Percentiles rank a stretch among this genome's conserved stretches.
Conservation (phyloP, 192 early-diverging fungal species). For the Coemansia sp. region DNA sequence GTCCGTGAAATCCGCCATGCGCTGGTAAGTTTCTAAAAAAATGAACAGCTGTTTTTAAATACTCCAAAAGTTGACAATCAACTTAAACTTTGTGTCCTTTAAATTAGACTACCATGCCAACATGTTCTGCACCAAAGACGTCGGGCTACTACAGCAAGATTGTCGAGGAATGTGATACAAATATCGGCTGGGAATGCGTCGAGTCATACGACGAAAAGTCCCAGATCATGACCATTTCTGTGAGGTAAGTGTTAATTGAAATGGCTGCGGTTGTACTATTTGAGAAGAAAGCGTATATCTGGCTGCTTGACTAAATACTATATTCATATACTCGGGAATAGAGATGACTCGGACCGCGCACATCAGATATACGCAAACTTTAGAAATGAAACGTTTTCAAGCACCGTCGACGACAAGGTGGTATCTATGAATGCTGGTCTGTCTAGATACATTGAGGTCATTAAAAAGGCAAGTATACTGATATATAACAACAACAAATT, state of each 20-base stretch:
- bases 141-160: conserved; percentile 33
- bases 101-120: too few species aligned
- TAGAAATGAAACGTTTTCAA: conserved; percentile 19
- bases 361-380: conserved; percentile 32
- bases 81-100: neutral
- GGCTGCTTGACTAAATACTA: too few species aligned
- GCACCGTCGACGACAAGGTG: conserved; percentile 18
- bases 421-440: conserved; percentile 23
- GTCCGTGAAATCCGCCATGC: conserved; percentile 36
- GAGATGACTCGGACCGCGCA: conserved; percentile 18
- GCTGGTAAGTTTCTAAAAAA: conserved; percentile 24
- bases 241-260: conserved; percentile 14
- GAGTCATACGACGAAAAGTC: conserved; percentile 25
- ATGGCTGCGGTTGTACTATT: too few species aligned
- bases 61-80: too few species aligned
- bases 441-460: conserved; percentile 14
- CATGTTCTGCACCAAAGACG: neutral
- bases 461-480: conserved; percentile 17
- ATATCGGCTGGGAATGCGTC: conserved; percentile 27
- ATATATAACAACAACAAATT: neutral
- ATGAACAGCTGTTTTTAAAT: neutral
- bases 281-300: too few species aligned
- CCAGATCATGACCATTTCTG: conserved; percentile 15
- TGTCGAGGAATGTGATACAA: conserved; percentile 28
- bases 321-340: neutral